Conservation (phyloP, 2,329 filamentous ascomycete genomes). For the Colletotrichum australisinense region DNA sequence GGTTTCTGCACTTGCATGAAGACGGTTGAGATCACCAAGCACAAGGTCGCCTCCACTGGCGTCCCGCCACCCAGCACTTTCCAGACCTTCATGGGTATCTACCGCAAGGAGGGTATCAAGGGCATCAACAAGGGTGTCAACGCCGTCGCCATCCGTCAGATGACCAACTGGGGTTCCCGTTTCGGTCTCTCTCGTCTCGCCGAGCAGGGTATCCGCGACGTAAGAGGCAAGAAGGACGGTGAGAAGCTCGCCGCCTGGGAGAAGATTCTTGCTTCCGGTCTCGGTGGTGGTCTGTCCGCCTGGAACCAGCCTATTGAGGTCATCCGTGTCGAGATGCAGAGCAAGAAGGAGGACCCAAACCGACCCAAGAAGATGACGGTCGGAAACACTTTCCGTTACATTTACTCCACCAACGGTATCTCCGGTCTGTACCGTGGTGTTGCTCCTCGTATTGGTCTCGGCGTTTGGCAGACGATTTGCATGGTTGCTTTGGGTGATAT, state of each 20-base stretch:
- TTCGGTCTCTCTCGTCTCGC: conserved; percentile 94
- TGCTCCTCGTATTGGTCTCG: conserved; percentile 90
- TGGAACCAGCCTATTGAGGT: conserved; percentile 99
- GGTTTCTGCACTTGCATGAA: conserved; percentile 99
- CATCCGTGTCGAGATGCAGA: conserved; percentile 99
- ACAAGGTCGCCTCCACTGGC: conserved; percentile 88
- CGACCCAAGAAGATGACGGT: conserved; percentile 99
- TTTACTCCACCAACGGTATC: conserved; percentile 89
- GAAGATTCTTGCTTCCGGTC: conserved; percentile 87
- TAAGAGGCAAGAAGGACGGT: conserved; percentile 81
- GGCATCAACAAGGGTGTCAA: conserved; percentile 99
- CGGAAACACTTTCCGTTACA: conserved; percentile 85
- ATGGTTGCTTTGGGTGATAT: conserved; percentile 99
- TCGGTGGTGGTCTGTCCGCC: conserved; percentile 94
- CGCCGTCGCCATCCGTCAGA: conserved; percentile 97
- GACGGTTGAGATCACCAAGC: conserved; percentile 99
- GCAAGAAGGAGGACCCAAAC: conserved; percentile 97
- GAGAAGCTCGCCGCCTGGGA: conserved; percentile 83
- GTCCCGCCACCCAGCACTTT: conserved; percentile 91
- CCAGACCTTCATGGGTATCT: conserved; percentile 96
- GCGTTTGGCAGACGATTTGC: conserved; percentile 99
- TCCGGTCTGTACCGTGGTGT: conserved; percentile 97
- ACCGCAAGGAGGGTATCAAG: conserved; percentile 89
- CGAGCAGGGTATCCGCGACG: conserved; percentile 85
- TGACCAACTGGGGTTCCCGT: conserved; percentile 98